phyloP scores from a whole-genome alignment of 2,329 filamentous ascomycete genomes.

The Calycina marina region DNA sequence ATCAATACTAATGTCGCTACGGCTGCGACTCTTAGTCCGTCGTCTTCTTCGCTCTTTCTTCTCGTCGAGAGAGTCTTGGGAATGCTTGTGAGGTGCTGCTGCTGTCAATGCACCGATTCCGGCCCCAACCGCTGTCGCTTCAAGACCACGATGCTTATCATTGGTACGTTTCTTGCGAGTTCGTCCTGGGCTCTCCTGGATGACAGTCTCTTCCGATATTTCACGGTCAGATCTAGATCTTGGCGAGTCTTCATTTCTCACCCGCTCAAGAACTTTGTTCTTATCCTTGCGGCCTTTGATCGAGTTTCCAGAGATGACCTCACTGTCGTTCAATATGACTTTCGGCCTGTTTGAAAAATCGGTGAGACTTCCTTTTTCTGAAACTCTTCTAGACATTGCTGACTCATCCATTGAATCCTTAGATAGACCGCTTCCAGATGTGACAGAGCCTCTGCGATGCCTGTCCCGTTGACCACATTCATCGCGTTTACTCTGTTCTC shows the following conservation, averaged over 20 bases:
- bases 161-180: constrained; percentile 22
- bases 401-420: constrained; percentile 32
- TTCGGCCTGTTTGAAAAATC: constrained; percentile 35
- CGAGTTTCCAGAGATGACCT: constrained; percentile 39
- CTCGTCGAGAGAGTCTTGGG: constrained; percentile 40
- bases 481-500: constrained; percentile 69
- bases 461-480: constrained; percentile 53
- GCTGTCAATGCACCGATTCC: constrained; percentile 42
- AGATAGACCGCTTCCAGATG: constrained; percentile 37
- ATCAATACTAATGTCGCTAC: constrained; percentile 31
- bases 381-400: constrained; percentile 22
- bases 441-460: constrained; percentile 42
- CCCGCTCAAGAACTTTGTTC: constrained; percentile 28
- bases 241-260: constrained; percentile 14
- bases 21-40: constrained; percentile 31
- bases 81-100: constrained; percentile 49
- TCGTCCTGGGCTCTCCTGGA: constrained; percentile 32
- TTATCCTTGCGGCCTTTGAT: constrained; percentile 36
- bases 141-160: constrained; percentile 15
- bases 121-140: constrained; percentile 19
- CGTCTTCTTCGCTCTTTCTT: constrained; percentile 27
- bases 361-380: constrained; percentile 26
- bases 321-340: constrained; percentile 42
- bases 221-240: constrained; percentile 25
- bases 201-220: constrained; percentile 30